Conservation (phyloP, 176 grass and related monocot genomes). For the Olyra latifolia region DNA sequence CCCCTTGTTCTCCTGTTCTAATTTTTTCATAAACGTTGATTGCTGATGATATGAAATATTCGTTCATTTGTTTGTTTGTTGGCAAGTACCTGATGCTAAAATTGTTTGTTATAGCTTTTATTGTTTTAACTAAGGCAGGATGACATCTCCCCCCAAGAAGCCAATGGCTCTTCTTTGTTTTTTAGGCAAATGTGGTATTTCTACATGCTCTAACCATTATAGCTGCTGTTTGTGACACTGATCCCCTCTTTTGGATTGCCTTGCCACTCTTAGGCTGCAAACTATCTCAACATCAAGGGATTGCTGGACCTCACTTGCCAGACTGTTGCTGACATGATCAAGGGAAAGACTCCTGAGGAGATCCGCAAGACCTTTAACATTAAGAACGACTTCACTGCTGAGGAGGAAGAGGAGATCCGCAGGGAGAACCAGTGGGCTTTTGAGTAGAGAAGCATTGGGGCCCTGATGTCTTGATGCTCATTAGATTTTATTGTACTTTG, state of each 20-base stretch:
- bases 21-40: no score
- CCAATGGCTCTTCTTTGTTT: not conserved
- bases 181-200: not conserved
- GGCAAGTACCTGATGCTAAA: no score
- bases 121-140: no score
- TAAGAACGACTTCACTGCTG: slow-evolving; percentile 44
- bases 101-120: no score
- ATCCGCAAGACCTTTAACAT: slow-evolving; percentile 53
- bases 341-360: slow-evolving; percentile 47
- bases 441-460: slow-evolving; percentile 7
- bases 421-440: slow-evolving; percentile 53
- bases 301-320: slow-evolving; percentile 45
- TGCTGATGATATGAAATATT: no score
- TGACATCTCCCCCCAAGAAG: not conserved
- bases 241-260: not conserved
- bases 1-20: no score
- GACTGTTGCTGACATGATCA: slow-evolving; percentile 50
- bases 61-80: no score
- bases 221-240: not conserved
- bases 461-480: not conserved
- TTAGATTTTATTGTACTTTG: not conserved
- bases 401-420: slow-evolving; percentile 53
- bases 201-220: not conserved
- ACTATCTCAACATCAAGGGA: slow-evolving; percentile 51
- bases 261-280: slow-evolving; percentile 14